Evolutionary conservation across 2,329 filamentous ascomycete species (phyloP).

Genomic region (Aspergillus luchuensis): DNA sequence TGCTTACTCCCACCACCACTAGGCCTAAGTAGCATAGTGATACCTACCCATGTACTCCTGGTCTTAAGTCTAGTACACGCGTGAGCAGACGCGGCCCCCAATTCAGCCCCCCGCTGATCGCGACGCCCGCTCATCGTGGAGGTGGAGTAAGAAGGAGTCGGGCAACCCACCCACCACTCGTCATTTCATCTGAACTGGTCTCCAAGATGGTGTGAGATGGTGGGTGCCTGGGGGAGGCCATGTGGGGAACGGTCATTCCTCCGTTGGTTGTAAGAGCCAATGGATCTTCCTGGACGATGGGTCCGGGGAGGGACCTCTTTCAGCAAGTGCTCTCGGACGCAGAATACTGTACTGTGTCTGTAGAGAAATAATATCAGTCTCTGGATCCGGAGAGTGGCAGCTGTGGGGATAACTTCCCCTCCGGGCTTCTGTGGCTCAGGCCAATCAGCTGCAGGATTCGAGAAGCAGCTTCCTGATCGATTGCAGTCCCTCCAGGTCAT

Average conservation of each 20-base stretch:
- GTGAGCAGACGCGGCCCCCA: neutral
- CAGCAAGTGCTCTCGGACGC: neutral
- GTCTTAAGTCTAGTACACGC: neutral
- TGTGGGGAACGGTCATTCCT: constrained; percentile 9
- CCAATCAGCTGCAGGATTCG: constrained; percentile 8
- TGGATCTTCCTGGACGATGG: constrained; percentile 2
- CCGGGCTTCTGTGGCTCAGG: neutral
- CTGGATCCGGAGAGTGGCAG: constrained; percentile 23
- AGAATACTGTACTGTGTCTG: constrained; percentile 7
- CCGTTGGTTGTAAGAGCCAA: constrained; percentile 2
- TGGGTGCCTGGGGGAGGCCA: constrained; percentile 8
- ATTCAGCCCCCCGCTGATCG: constrained; percentile 7
- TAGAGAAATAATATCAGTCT: constrained; percentile 4
- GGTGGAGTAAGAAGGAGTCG: neutral
- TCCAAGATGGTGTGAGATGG: neutral
- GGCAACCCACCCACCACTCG: neutral
- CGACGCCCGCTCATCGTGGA: neutral
- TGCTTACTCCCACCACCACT: neutral
- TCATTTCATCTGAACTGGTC: neutral
- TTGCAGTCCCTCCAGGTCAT: neutral
- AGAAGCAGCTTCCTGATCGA: neutral
- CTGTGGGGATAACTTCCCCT: constrained; percentile 12
- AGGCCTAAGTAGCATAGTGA: no score
- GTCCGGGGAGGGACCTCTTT: constrained; percentile 3
- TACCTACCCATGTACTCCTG: no score